phyloP scores from a whole-genome alignment of 768 basidiomycete genomes.

The Rhizopogon sp. region DNA sequence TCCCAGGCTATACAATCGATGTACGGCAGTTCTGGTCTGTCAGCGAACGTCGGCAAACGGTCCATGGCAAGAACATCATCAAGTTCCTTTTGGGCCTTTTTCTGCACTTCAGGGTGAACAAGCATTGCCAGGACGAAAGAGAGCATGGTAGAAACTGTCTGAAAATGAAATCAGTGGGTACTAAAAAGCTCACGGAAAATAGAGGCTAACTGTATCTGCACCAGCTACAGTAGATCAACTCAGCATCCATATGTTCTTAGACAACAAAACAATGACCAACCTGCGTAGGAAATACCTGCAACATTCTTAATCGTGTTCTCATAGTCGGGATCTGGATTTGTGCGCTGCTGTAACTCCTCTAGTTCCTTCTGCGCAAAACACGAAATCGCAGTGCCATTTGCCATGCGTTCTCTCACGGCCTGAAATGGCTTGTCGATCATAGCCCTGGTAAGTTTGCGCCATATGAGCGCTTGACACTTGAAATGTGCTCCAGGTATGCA shows the following conservation, averaged over 20 bases:
- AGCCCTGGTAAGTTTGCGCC: conserved; percentile 28
- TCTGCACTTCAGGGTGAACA: conserved; percentile 44
- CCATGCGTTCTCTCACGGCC: conserved; percentile 44
- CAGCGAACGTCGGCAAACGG: conserved; percentile 41
- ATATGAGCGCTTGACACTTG: conserved; percentile 40
- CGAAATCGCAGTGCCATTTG: conserved; percentile 26
- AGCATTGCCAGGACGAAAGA: conserved; percentile 53
- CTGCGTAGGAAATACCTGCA: conserved; percentile 46
- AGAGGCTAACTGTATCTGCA: conserved; percentile 18
- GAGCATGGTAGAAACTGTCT: conserved; percentile 48
- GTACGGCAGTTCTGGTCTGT: conserved; percentile 37
- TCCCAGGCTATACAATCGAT: conserved; percentile 30
- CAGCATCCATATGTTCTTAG: conserved; percentile 1
- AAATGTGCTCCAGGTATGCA: conserved; percentile 46
- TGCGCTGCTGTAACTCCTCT: conserved; percentile 24
- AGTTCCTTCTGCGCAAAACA: conserved; percentile 42
- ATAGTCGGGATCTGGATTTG: conserved; percentile 22
- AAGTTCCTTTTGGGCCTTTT: conserved; percentile 46
- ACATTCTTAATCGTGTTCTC: conserved; percentile 47
- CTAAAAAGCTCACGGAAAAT: conserved; percentile 20
- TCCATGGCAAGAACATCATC: conserved; percentile 40
- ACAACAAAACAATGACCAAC: conserved; percentile 15
- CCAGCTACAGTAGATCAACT: conserved; percentile 11
- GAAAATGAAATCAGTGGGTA: conserved; percentile 3
- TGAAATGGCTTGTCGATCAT: conserved; percentile 31